phyloP scores from a whole-genome alignment of 495 filamentous ascomycete species.

The Aspergillus saccharolyticus region DNA sequence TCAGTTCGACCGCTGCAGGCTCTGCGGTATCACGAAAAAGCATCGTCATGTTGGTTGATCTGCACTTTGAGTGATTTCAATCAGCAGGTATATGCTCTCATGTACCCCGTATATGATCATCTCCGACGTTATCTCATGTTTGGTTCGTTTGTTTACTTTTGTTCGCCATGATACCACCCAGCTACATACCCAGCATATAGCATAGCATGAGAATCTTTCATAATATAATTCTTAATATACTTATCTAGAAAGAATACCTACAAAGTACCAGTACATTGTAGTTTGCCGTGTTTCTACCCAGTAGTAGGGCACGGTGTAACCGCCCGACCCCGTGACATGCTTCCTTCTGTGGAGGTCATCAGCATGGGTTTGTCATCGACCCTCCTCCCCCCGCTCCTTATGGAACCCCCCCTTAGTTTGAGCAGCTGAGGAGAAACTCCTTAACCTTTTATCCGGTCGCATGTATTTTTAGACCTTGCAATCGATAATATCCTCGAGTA shows the following conservation, averaged over 20 bases:
- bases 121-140: background rate
- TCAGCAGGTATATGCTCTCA: conserved; percentile 5
- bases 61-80: background rate
- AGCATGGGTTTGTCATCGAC: background rate
- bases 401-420: background rate
- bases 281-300: too few relatives aligned
- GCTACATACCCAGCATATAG: conserved; percentile 8
- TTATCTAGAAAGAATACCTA: background rate
- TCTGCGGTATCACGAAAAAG: conserved; percentile 19
- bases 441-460: background rate
- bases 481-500: background rate
- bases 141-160: conserved; percentile 1
- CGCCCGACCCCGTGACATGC: too few relatives aligned
- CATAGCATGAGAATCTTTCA: conserved; percentile 14
- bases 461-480: background rate
- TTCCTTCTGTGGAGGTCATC: too few relatives aligned
- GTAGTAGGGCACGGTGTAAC: too few relatives aligned
- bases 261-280: too few relatives aligned
- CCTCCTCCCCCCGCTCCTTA: background rate
- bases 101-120: conserved; percentile 11
- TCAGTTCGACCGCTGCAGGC: conserved; percentile 24
- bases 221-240: conserved; percentile 20
- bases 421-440: background rate
- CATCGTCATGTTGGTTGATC: background rate
- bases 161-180: conserved; percentile 16